Evolutionary conservation across 1,284 basidiomycete genomes (phyloP).

Genomic region (Microbotryomycetes sp.): DNA sequence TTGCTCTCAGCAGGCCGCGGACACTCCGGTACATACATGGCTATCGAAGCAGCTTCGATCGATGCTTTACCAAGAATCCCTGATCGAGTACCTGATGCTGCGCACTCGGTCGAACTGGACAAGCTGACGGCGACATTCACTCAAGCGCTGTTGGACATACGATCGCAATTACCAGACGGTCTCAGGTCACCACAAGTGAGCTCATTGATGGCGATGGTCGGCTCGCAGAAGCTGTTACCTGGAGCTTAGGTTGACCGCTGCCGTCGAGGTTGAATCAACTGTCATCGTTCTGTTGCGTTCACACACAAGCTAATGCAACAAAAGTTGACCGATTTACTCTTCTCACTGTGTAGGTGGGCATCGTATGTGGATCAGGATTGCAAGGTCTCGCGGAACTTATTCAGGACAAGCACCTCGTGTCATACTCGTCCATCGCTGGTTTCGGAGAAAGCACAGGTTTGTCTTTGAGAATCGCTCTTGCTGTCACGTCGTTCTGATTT

Average conservation of each 20-base stretch:
- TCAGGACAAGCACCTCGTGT: constrained; percentile 30
- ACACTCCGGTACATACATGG: no score
- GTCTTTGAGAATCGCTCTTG: not conserved
- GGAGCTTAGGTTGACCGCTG: no score
- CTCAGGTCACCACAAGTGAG: constrained; percentile 14
- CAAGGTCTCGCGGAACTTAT: constrained; percentile 33
- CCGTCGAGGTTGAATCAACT: no score
- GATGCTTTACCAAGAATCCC: constrained; percentile 12
- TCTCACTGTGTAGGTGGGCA: no score
- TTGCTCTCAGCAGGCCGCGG: no score
- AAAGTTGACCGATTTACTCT: no score
- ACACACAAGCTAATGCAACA: no score
- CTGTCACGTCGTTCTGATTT: not conserved
- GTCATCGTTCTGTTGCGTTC: no score
- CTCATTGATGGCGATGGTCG: no score
- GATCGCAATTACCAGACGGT: constrained; percentile 8
- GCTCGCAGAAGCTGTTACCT: no score
- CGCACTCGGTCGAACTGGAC: constrained; percentile 2
- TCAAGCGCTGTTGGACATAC: constrained; percentile 15
- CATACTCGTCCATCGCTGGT: constrained; percentile 33
- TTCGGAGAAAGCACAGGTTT: constrained; percentile 31
- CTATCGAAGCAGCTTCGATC: constrained; percentile 3
- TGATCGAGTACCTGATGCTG: constrained; percentile 13
- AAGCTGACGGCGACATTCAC: constrained; percentile 2
- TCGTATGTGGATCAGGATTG: constrained; percentile 38